A percentile compares a stretch with the other conserved stretches of the same genome.
These are phyloP conservation scores for Cubamyces sp. DNA, from an alignment of 768 basidiomycete genomes.

Conservation along the genomic window DNA sequence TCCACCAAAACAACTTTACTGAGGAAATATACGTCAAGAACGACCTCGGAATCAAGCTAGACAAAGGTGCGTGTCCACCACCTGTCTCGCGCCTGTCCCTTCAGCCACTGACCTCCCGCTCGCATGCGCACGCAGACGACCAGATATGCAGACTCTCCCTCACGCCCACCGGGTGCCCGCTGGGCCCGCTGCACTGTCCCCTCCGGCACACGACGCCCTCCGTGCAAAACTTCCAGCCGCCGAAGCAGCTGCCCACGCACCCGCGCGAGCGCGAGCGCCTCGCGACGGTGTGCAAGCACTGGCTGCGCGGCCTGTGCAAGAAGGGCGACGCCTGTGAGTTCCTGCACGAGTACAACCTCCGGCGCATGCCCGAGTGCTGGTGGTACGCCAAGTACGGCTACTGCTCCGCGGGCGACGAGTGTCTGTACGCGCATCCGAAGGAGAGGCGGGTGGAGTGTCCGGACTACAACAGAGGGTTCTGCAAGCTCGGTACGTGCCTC, in stretches of 20 bases:
- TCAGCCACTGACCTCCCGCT: slow-evolving; percentile 11
- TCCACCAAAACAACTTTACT: slow-evolving; percentile 90
- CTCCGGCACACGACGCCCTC: slow-evolving; percentile 91
- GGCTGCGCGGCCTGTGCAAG: slow-evolving; percentile 97
- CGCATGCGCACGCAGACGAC: slow-evolving; percentile 58
- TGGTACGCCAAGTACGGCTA: slow-evolving; percentile 99
- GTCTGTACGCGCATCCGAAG: slow-evolving; percentile 94
- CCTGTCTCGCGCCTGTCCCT: not conserved
- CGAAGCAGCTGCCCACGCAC: slow-evolving; percentile 79
- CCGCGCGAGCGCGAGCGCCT: slow-evolving; percentile 83
- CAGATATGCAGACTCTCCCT: slow-evolving; percentile 91
- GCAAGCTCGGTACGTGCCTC: slow-evolving; percentile 76
- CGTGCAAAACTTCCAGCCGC: slow-evolving; percentile 85
- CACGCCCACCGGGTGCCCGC: slow-evolving; percentile 83
- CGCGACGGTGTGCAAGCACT: slow-evolving; percentile 97
- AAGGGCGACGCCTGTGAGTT: slow-evolving; percentile 99
- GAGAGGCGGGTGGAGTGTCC: slow-evolving; percentile 92
- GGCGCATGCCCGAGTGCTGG: slow-evolving; percentile 99
- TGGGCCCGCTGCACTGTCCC: slow-evolving; percentile 91
- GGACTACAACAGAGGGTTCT: slow-evolving; percentile 95
- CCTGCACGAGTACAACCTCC: slow-evolving; percentile 96
- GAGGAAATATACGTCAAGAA: slow-evolving; percentile 82
- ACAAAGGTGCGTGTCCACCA: slow-evolving; percentile 67
- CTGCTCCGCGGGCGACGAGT: slow-evolving; percentile 96
- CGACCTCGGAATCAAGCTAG: slow-evolving; percentile 84